A percentile compares a stretch with the other conserved stretches of the same genome.
phyloP scores from a whole-genome alignment of 2,329 filamentous ascomycete species.

The Beauveria sp. region DNA sequence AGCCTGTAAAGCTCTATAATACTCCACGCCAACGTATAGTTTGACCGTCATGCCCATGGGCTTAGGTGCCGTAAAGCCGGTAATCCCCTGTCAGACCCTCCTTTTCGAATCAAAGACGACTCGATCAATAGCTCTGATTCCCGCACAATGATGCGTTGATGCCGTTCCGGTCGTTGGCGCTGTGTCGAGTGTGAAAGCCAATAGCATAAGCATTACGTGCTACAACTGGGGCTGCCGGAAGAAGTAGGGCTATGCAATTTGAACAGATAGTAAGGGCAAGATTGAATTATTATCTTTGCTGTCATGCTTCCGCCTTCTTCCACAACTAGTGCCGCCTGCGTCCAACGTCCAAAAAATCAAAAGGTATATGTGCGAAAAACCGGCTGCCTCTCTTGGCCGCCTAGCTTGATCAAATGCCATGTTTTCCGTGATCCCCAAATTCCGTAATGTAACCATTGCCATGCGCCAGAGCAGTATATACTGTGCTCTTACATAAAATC shows the following conservation, averaged over 20 bases:
- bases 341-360: conserved; percentile 6
- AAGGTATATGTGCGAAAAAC: conserved; percentile 1
- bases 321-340: not conserved
- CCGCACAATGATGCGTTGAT: not conserved
- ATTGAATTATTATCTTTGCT: not conserved
- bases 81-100: not conserved
- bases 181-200: too few relatives aligned
- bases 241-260: not conserved
- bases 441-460: not conserved
- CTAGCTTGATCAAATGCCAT: not conserved
- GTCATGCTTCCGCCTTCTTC: not conserved
- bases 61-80: not conserved
- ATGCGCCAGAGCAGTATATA: not conserved
- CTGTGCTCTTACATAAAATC: not conserved
- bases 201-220: not conserved
- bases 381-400: not conserved
- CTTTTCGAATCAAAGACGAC: not conserved
- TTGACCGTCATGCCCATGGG: not conserved
- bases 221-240: not conserved
- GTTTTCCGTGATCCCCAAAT: not conserved
- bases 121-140: not conserved
- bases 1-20: not conserved
- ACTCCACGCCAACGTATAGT: not conserved
- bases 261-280: not conserved
- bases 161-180: not conserved